Conservation (phyloP, 495 filamentous ascomycete genomes). For the Bacidia gigantensis region DNA sequence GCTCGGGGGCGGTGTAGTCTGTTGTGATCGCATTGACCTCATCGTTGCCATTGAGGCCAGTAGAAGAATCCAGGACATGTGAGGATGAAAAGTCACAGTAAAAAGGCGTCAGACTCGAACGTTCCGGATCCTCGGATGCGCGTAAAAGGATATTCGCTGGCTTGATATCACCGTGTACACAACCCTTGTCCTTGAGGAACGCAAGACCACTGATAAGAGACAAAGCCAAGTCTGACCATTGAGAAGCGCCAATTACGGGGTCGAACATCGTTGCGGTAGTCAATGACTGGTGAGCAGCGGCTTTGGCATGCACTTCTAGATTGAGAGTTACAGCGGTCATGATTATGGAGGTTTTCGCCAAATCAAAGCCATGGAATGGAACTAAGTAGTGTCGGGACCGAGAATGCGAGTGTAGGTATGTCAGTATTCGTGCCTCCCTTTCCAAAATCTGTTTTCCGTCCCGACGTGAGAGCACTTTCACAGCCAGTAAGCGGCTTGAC, state of each 20-base stretch:
- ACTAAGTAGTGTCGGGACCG: slow-evolving; percentile 31
- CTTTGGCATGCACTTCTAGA: slow-evolving; percentile 36
- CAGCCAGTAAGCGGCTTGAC: slow-evolving; percentile 29
- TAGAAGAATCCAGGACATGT: slow-evolving; percentile 18
- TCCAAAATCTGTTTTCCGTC: slow-evolving; percentile 37
- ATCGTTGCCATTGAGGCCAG: slow-evolving; percentile 2
- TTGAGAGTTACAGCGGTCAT: slow-evolving; percentile 38
- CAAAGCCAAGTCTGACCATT: slow-evolving; percentile 34
- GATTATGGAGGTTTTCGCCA: slow-evolving; percentile 34
- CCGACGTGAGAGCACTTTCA: slow-evolving; percentile 38
- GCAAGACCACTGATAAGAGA: slow-evolving; percentile 35
- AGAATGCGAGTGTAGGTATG: slow-evolving; percentile 29
- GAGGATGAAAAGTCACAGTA: slow-evolving; percentile 51
- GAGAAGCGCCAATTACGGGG: slow-evolving; percentile 29
- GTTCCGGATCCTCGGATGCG: not conserved
- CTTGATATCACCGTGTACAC: slow-evolving; percentile 47
- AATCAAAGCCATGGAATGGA: slow-evolving; percentile 42
- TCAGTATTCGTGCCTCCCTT: slow-evolving; percentile 39
- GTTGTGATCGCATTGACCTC: slow-evolving; percentile 37
- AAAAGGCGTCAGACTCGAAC: slow-evolving; percentile 26
- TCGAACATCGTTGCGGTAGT: slow-evolving; percentile 39
- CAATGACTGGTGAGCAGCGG: slow-evolving; percentile 22
- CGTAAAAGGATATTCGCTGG: slow-evolving; percentile 39
- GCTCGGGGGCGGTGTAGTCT: slow-evolving; percentile 44
- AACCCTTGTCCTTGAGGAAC: slow-evolving; percentile 36